Percentiles rank a stretch among this genome's conserved stretches.
Evolutionary conservation across 2,329 filamentous ascomycete genomes (phyloP).

Genomic region (Microdochium trichocladiopsis): DNA sequence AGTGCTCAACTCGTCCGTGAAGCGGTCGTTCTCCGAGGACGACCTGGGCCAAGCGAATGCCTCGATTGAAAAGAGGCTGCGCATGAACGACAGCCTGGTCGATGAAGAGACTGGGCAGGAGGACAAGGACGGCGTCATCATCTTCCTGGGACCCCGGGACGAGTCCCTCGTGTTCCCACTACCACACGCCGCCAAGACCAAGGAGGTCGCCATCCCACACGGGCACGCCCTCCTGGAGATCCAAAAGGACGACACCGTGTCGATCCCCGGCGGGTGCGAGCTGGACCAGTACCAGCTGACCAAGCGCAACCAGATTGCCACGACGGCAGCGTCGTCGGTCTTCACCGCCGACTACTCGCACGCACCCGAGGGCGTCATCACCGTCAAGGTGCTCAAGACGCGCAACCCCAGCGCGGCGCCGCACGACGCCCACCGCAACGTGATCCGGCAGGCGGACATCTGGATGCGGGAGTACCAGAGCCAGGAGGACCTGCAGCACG

Average conservation of each 20-base stretch:
- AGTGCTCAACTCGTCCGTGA: conserved; percentile 37
- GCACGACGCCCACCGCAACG: conserved; percentile 43
- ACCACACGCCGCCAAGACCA: conserved; percentile 36
- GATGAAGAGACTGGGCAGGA: conserved; percentile 12
- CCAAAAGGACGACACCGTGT: conserved; percentile 38
- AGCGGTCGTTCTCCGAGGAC: conserved; percentile 40
- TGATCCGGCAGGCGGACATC: conserved; percentile 52
- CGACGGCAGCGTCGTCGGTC: conserved; percentile 46
- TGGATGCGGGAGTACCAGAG: conserved; percentile 52
- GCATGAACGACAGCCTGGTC: conserved; percentile 22
- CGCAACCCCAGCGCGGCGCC: conserved; percentile 30
- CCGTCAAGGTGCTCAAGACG: conserved; percentile 55
- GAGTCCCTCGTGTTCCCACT: conserved; percentile 46
- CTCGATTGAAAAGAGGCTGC: conserved; percentile 33
- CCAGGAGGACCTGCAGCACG: conserved; percentile 47
- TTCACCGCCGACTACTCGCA: conserved; percentile 47
- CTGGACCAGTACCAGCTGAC: conserved; percentile 47
- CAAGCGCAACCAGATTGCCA: conserved; percentile 49
- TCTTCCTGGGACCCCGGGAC: conserved; percentile 42
- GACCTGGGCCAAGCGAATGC: conserved; percentile 25
- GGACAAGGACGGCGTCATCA: conserved; percentile 44
- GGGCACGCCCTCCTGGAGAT: conserved; percentile 46
- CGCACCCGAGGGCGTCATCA: conserved; percentile 46
- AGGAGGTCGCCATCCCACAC: conserved; percentile 36
- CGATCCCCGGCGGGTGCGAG: conserved; percentile 41